Conservation (phyloP, 768 basidiomycete species). For the Hericium alpestre region DNA sequence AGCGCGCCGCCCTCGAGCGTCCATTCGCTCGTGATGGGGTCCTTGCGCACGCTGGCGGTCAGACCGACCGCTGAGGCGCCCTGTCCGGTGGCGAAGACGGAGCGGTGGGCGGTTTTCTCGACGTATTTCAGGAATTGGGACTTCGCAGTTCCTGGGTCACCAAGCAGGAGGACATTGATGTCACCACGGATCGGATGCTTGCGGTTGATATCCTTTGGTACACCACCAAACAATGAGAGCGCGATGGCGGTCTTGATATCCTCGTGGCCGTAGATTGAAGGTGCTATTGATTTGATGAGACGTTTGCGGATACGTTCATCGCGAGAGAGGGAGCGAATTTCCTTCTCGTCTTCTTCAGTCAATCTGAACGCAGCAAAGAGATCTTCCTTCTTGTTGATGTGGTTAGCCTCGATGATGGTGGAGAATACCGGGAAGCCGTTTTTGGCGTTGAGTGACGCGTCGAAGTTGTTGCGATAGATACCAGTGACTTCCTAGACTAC, state of each 20-base stretch:
- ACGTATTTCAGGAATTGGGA: conserved; percentile 99
- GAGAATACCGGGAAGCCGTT: conserved; percentile 99
- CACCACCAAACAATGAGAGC: conserved; percentile 88
- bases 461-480: conserved; percentile 97
- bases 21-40: conserved; percentile 96
- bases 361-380: conserved; percentile 96
- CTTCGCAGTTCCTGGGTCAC: conserved; percentile 98
- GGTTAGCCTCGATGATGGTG: conserved; percentile 95
- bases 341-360: conserved; percentile 92
- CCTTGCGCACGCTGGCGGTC: conserved; percentile 97
- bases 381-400: conserved; percentile 98
- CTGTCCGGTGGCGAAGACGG: conserved; percentile 97
- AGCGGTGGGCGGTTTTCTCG: conserved; percentile 95
- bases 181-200: conserved; percentile 96
- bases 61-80: conserved; percentile 97
- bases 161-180: conserved; percentile 91
- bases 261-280: conserved; percentile 98
- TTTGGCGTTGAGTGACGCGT: conserved; percentile 94
- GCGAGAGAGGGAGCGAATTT: conserved; percentile 75
- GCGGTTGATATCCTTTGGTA: conserved; percentile 91
- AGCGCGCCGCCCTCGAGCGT: conserved; percentile 96
- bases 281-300: conserved; percentile 96
- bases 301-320: conserved; percentile 95
- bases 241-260: conserved; percentile 98
- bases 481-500: conserved; percentile 82